phyloP scores from a whole-genome alignment of 495 filamentous ascomycete species.

The Podospora pseudoanserina region DNA sequence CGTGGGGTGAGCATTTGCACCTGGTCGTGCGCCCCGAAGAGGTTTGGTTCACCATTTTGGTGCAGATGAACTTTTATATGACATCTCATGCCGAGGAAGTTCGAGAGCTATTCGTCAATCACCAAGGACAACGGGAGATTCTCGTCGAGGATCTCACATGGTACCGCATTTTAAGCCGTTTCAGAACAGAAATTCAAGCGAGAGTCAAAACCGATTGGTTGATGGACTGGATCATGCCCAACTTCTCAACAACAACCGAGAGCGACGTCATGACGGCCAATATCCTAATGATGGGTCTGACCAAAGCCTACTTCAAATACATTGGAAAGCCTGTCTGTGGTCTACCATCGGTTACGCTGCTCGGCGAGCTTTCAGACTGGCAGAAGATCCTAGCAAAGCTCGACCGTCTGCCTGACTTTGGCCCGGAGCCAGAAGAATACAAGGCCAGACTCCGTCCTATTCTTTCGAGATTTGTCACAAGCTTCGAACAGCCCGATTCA shows the following conservation, averaged over 20 bases:
- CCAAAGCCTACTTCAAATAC: constrained; percentile 35
- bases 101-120: constrained; percentile 42
- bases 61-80: constrained; percentile 53
- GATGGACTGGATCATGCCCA: constrained; percentile 34
- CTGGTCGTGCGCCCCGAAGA: constrained; percentile 55
- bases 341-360: constrained; percentile 38
- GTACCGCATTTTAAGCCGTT: constrained; percentile 17
- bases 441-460: constrained; percentile 33
- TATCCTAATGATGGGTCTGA: constrained; percentile 40
- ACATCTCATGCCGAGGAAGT: constrained; percentile 46
- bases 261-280: constrained; percentile 34
- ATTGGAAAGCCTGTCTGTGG: constrained; percentile 31
- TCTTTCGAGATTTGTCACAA: constrained; percentile 34
- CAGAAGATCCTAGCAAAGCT: constrained; percentile 29
- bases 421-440: constrained; percentile 33
- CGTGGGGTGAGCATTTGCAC: constrained; percentile 51
- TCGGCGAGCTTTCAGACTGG: constrained; percentile 37
- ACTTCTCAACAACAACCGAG: constrained; percentile 37
- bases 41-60: constrained; percentile 57
- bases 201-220: constrained; percentile 31
- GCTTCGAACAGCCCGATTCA: constrained; percentile 35
- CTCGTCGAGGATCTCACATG: constrained; percentile 26
- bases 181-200: constrained; percentile 27
- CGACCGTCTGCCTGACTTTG: constrained; percentile 33
- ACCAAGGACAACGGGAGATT: constrained; percentile 41